Evolutionary conservation across 164 flowering plant species (phyloP), one percentile per base, ranked within the genome.

Genomic region (Buxus sempervirens): DNA sequence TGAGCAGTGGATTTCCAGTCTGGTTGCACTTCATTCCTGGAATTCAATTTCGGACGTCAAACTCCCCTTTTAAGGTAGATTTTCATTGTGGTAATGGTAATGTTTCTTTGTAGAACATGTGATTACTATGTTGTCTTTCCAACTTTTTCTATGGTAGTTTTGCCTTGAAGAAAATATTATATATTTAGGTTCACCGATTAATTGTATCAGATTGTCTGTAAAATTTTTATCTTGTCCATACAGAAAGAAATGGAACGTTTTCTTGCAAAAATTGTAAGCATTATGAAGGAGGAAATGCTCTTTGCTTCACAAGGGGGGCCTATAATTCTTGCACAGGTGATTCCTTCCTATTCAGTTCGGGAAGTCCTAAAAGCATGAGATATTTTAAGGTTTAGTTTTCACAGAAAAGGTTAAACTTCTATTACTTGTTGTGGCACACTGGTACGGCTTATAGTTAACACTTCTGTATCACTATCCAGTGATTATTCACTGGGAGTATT

Each of bases 271-370:
- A 84, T 86, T 57, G 88, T 83, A 0, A n/a, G 24, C 53, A 61
- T 82, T 57, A 83, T 86, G 88, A 83, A 83, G 76, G 80, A 79
- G 36, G 84, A 82, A 73, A 78, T 75, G 18, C 83, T 85, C 32
- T 87, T 77, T 78, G 85, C 86, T 60, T 70, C 91, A 32, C 85
- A 87, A 76, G 89, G 89, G 26, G 91, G 89, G n/a, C 91, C 91
- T 32, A 82, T 85, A 65, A 87, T 87, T 70, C 81, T 85, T 16
- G 76, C 89, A 16, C 91, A 87, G 87, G 87, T 83, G 41, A 58
- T 64, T 69, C 10, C 42, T 65, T 67, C 60, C 12, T 64, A 56
- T 27, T 14, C 18, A 32, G 24, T 67, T 32, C 27, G 20, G 18
- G 21, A n/a, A 28, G 58, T 51, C 49, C 45, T 36, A 12, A 45